A percentile compares a stretch with the other conserved stretches of the same genome.
These are phyloP conservation scores for Claviceps pusilla DNA, from an alignment of 2,329 filamentous ascomycete species.

Conservation along the genomic window DNA sequence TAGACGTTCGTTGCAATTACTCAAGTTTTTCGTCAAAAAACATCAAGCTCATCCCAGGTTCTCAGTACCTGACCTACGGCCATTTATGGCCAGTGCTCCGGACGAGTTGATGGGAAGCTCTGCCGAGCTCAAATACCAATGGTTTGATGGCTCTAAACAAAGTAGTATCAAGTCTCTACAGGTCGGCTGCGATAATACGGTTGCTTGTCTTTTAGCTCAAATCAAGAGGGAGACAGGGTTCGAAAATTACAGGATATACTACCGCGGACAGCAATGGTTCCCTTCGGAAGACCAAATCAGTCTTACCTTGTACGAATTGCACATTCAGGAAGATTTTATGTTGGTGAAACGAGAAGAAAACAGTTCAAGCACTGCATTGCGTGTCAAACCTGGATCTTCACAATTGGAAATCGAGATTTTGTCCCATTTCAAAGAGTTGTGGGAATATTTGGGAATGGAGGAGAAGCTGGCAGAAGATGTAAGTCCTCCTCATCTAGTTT, in stretches of 20 bases:
- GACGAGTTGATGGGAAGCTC: conserved; percentile 45
- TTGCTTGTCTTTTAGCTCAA: conserved; percentile 51
- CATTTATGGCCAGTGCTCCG: conserved; percentile 35
- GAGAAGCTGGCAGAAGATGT: conserved; percentile 55
- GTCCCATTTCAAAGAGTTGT: conserved; percentile 69
- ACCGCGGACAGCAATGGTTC: conserved; percentile 49
- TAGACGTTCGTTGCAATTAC: conserved; percentile 50
- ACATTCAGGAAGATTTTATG: conserved; percentile 48
- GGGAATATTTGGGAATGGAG: conserved; percentile 62
- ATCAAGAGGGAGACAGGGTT: conserved; percentile 59
- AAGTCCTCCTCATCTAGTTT: conserved; percentile 11
- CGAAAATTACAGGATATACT: conserved; percentile 59
- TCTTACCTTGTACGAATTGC: conserved; percentile 53
- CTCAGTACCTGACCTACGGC: conserved; percentile 40
- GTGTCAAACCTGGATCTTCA: conserved; percentile 36
- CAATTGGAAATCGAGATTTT: conserved; percentile 66
- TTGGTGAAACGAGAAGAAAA: conserved; percentile 47
- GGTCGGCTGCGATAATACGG: conserved; percentile 58
- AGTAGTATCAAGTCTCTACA: conserved; percentile 46
- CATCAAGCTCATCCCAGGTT: conserved; percentile 48
- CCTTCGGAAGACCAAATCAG: conserved; percentile 43
- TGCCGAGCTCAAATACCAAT: conserved; percentile 58
- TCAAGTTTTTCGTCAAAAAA: conserved; percentile 51
- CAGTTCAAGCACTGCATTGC: conserved; percentile 24
- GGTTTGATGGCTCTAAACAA: conserved; percentile 46